These are phyloP conservation scores for Clavulina sp. DNA, from an alignment of 768 basidiomycete species.

Conservation along the genomic window DNA sequence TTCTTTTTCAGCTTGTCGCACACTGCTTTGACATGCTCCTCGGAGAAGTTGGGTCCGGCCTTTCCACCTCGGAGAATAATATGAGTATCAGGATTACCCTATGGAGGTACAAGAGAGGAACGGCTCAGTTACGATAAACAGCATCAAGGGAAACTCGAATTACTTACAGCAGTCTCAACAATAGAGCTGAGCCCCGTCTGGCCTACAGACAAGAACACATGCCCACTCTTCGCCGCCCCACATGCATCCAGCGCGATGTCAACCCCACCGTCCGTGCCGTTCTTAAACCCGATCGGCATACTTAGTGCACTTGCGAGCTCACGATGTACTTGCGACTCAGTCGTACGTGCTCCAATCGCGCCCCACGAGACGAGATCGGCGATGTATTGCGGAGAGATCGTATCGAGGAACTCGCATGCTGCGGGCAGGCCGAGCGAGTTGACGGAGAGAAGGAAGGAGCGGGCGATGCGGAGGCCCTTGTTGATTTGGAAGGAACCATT, in stretches of 20 bases:
- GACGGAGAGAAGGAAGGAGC: slow-evolving; percentile 72
- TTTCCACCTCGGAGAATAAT: slow-evolving; percentile 86
- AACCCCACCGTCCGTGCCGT: slow-evolving; percentile 86
- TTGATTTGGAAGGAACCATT: slow-evolving; percentile 88
- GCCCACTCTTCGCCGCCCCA: slow-evolving; percentile 73
- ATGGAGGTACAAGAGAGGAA: background rate
- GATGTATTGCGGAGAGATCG: slow-evolving; percentile 69
- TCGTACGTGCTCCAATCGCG: slow-evolving; percentile 86
- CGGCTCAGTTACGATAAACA: no score
- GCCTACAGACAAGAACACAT: slow-evolving; percentile 93
- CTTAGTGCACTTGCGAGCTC: slow-evolving; percentile 77
- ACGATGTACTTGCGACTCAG: slow-evolving; percentile 81
- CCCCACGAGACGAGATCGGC: slow-evolving; percentile 92
- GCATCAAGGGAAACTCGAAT: background rate
- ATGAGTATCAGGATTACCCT: slow-evolving; percentile 87
- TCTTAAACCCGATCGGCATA: slow-evolving; percentile 97
- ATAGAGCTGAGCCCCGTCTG: slow-evolving; percentile 92
- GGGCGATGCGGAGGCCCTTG: slow-evolving; percentile 78
- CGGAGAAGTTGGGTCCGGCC: slow-evolving; percentile 75
- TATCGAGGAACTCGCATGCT: slow-evolving; percentile 92
- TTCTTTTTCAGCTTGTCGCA: slow-evolving; percentile 64
- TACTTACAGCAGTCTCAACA: slow-evolving; percentile 68
- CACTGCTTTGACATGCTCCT: slow-evolving; percentile 61
- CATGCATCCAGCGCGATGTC: slow-evolving; percentile 91
- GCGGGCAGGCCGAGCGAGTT: slow-evolving; percentile 81